Conservation (phyloP, 768 basidiomycete species). For the Hortiboletus flavorubellus region DNA sequence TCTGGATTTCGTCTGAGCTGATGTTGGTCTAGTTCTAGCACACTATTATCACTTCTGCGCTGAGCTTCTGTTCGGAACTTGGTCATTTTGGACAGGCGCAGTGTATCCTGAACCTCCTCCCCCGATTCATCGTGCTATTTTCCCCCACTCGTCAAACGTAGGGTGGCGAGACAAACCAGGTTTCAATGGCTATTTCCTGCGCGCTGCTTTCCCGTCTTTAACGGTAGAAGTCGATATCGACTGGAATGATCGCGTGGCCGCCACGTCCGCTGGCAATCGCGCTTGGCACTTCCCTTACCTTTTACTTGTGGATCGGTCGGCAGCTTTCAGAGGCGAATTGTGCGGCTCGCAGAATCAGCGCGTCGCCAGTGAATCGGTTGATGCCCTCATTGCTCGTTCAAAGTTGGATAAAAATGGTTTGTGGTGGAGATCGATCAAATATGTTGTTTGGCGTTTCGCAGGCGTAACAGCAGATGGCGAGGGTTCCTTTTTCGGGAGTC, state of each 20-base stretch:
- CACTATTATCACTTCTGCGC: conserved; percentile 90
- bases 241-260: conserved; percentile 61
- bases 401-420: conserved; percentile 37
- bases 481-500: conserved; percentile 18
- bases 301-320: conserved; percentile 72
- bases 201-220: conserved; percentile 67
- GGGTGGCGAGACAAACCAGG: conserved; percentile 77
- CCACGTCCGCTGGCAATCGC: conserved; percentile 30
- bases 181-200: conserved; percentile 76
- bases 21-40: conserved; percentile 46
- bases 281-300: conserved; percentile 73
- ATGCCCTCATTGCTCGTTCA: conserved; percentile 42
- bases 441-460: conserved; percentile 64
- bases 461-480: conserved; percentile 40
- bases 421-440: conserved; percentile 80
- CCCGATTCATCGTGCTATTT: conserved; percentile 65
- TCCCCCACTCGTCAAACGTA: conserved; percentile 53
- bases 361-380: conserved; percentile 67
- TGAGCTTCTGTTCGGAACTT: conserved; percentile 72
- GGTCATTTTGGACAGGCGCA: conserved; percentile 70
- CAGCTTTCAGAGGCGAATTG: conserved; percentile 61
- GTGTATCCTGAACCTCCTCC: conserved; percentile 40
- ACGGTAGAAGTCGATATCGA: conserved; percentile 66
- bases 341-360: conserved; percentile 68
- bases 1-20: neutral